Conservation (phyloP, 306 rosid species). For the Pterocarpus santalinus region DNA sequence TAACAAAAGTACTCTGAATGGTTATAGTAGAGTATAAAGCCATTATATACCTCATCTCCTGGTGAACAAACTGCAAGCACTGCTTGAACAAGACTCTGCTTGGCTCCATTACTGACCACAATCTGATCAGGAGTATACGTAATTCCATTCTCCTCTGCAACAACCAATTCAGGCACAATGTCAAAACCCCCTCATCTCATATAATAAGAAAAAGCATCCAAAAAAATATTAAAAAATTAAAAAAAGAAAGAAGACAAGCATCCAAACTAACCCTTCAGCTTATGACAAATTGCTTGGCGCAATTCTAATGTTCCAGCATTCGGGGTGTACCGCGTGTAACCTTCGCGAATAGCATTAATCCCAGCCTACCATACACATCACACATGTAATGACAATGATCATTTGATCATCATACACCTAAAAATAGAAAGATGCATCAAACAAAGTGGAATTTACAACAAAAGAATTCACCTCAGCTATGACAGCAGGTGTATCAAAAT, state of each 20-base stretch:
- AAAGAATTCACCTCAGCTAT: slow-evolving; percentile 61
- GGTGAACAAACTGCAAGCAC: slow-evolving; percentile 86
- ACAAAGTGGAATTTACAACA: neutral
- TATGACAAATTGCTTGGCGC: slow-evolving; percentile 83
- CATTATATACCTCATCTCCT: slow-evolving; percentile 74
- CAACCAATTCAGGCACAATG: neutral
- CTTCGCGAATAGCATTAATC: slow-evolving; percentile 83
- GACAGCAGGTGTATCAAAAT: slow-evolving; percentile 77
- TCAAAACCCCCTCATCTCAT: slow-evolving; percentile 19
- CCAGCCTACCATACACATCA: slow-evolving; percentile 68
- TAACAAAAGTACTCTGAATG: neutral
- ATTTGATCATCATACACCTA: neutral
- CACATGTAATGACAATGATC: slow-evolving; percentile 23
- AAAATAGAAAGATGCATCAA: neutral
- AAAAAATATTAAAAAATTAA: neutral
- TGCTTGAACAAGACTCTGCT: slow-evolving; percentile 81
- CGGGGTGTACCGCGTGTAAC: slow-evolving; percentile 76
- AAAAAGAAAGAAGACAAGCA: neutral
- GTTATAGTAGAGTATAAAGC: neutral
- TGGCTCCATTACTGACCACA: slow-evolving; percentile 90
- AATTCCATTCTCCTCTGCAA: slow-evolving; percentile 85
- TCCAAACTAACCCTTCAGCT: slow-evolving; percentile 69
- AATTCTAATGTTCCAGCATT: slow-evolving; percentile 81
- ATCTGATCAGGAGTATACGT: slow-evolving; percentile 77
- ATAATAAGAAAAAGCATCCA: neutral